phyloP scores from a whole-genome alignment of 2,329 filamentous ascomycete genomes.

The Neonectria sp. region DNA sequence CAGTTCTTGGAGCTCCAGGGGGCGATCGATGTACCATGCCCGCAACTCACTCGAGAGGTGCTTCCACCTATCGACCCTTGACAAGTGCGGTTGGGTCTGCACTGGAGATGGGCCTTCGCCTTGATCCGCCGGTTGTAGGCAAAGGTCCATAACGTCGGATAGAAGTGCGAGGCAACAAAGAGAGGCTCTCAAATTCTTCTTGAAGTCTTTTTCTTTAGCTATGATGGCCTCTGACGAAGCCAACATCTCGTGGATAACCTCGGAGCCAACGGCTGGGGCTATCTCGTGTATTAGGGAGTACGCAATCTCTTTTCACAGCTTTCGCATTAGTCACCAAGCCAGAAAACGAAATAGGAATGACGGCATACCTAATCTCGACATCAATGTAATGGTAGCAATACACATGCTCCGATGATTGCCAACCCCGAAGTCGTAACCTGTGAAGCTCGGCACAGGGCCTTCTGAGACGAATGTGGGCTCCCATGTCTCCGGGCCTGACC shows the following conservation, averaged over 20 bases:
- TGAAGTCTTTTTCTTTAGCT: too few relatives aligned
- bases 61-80: neutral
- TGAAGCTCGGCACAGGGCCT: neutral
- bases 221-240: neutral
- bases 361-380: conserved; percentile 1
- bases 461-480: neutral
- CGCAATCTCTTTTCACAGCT: neutral
- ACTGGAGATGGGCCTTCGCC: neutral
- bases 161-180: neutral
- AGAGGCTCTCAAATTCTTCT: neutral
- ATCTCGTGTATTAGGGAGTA: neutral
- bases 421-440: neutral
- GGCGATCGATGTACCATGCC: neutral
- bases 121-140: neutral
- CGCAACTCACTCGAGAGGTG: neutral
- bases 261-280: neutral
- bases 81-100: neutral
- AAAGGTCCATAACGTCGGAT: neutral
- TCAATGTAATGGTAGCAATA: neutral
- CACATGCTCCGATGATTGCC: neutral
- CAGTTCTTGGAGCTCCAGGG: neutral
- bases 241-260: neutral
- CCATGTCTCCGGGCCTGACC: neutral
- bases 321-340: neutral
- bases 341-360: neutral